These are phyloP conservation scores for Ramalina intermedia DNA, from an alignment of 495 filamentous ascomycete genomes.

Conservation along the genomic window DNA sequence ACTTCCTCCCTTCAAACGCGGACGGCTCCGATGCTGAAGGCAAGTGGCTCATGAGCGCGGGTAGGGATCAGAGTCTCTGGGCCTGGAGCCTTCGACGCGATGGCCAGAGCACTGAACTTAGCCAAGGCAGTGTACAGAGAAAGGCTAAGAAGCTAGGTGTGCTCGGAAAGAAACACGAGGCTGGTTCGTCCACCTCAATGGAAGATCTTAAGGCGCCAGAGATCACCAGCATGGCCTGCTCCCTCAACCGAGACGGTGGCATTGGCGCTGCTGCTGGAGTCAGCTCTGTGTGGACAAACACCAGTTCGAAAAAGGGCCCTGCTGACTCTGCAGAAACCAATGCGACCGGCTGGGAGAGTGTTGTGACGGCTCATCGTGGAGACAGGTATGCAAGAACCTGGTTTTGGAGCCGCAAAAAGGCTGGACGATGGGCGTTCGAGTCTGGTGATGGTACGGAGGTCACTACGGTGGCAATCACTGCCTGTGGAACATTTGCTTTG, in stretches of 20 bases:
- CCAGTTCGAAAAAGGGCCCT: slow-evolving; percentile 37
- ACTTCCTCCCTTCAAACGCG: slow-evolving; percentile 71
- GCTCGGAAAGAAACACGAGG: slow-evolving; percentile 27
- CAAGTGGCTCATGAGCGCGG: slow-evolving; percentile 90
- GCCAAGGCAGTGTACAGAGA: slow-evolving; percentile 67
- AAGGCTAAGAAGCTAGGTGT: slow-evolving; percentile 74
- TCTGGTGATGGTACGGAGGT: slow-evolving; percentile 75
- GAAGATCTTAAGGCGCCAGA: slow-evolving; percentile 78
- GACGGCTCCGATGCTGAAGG: slow-evolving; percentile 77
- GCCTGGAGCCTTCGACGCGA: slow-evolving; percentile 89
- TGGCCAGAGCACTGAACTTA: slow-evolving; percentile 84
- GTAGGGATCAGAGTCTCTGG: slow-evolving; percentile 80
- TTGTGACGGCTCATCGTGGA: slow-evolving; percentile 82
- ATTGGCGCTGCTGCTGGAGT: slow-evolving; percentile 64
- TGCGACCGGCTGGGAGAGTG: slow-evolving; percentile 87
- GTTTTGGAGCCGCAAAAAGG: slow-evolving; percentile 92
- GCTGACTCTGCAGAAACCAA: slow-evolving; percentile 41
- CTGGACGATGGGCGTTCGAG: slow-evolving; percentile 83
- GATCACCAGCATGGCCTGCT: slow-evolving; percentile 79
- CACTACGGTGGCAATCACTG: slow-evolving; percentile 70
- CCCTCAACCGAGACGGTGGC: slow-evolving; percentile 82
- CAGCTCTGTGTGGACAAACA: slow-evolving; percentile 62
- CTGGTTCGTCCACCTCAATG: slow-evolving; percentile 34
- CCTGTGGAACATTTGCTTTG: slow-evolving; percentile 89
- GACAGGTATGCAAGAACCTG: slow-evolving; percentile 81